Base-by-base conservation (phyloP, 306 rosid species). In the Canavalia ensiformis region DNA sequence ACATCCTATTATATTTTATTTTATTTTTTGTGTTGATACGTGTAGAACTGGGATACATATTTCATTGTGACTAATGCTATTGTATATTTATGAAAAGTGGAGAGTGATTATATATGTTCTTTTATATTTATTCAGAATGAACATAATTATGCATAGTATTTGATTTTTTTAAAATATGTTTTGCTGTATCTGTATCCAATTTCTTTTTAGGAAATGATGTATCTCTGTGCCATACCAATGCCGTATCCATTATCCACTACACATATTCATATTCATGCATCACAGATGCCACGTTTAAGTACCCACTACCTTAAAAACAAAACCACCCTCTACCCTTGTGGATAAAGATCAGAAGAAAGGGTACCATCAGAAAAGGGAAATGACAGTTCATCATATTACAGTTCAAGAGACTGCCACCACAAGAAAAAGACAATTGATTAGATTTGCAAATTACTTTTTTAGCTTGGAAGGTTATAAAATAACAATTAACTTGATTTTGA, bases 341-440 rank as follows among this genome's bases (percentile, higher is more conserved):
- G 49, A 4, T 13, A 72, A 42, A 13, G 5, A 59, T 37, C 58
- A 76, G 13, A 47, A n/a, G 47, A 44, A 60, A 57, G 44, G 2
- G 71, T 46, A 57, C 6, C 30, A 9, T 35, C 10, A n/a, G 49
- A 52, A 33, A 31, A 51, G 7, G 49, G 59, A 45, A 70, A 49
- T 49, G 31, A 47, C 2, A 49, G 75, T 33, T 63, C 59, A 49
- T 70, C 74, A 45, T 30, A 44, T 28, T 46, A 68, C 42, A 47
- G 75, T 58, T 68, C 55, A 47, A 69, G 42, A 69, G 5, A 58
- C 58, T 30, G 75, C 58, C 11, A 47, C 75, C 42, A 46, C 44
- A 0, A 30, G 59, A 35, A 35, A 6, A 6, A 65, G 13, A 64
- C 33, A 65, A 54, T 18, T n/a, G 58, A 54, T 54, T 54, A 51